Base-by-base conservation (phyloP, 2,329 filamentous ascomycete genomes). In the Fusarium cyanostomum region DNA sequence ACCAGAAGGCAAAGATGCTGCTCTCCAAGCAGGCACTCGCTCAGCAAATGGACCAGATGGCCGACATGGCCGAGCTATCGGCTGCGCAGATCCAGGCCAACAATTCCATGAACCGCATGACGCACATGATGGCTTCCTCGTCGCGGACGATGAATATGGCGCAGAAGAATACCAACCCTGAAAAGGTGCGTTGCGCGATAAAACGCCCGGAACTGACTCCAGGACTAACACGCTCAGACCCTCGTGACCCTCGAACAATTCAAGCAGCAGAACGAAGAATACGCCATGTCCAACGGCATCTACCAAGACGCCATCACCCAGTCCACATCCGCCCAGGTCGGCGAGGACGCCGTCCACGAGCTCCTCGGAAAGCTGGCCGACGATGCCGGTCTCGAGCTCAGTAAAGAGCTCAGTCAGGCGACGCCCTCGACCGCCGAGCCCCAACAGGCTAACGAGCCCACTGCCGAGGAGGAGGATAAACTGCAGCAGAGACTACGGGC, bases 291-390 rank as follows among this genome's bases (percentile, higher is more conserved):
- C 73, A 87, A 86, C 75, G 84, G 88, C 67, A 92, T 94, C 78
- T 95, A 95, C 78, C 92, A 94, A 77, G 92, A 94, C 72, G 91
- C 92, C 58, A 94, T 94, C 62, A 88, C 86, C 18, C 89, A 90
- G 59, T 90, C 90, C 33, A 96, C 92, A 2, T 75, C 91, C 77
- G 71, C 89, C 80, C 74, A 91, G 82, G 75, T 94, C 80, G 79
- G 91, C 80, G 78, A 96, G 74, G 92, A 96, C 68, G 92, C 94
- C 67, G 92, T 96, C 2, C 92, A 96, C 75, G 88, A 92, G 67
- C 79, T 96, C 62, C 90, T 96, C 78, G 89, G 87, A 64, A 91
- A 96, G 78, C 86, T 95, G 38, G 92, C 92, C 62, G 93, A 96
- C 75, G 92, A 96, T 76, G 92, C 91, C 9, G 93, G 93, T 51